Evolutionary conservation across 139 green algal genomes (phyloP).

Genomic region (Chlamydomonas asymmetrica): DNA sequence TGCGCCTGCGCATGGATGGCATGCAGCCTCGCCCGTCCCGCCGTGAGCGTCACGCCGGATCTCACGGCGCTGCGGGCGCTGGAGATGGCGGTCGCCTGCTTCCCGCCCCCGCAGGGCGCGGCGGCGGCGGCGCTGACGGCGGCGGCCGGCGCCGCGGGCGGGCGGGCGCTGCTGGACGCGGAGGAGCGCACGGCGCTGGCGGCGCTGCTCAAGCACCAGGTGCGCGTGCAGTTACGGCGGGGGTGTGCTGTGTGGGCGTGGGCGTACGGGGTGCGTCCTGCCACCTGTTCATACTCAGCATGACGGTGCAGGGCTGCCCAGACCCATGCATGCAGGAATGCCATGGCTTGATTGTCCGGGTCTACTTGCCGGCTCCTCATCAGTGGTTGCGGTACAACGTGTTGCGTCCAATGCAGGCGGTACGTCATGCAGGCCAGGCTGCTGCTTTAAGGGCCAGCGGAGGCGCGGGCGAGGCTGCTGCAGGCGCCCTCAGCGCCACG

Average conservation of each 20-base stretch:
- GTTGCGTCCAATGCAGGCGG: conserved; percentile 4
- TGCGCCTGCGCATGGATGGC: conserved; percentile 1
- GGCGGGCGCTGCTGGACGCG: background rate
- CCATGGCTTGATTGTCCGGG: no score
- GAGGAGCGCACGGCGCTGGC: conserved; percentile 35
- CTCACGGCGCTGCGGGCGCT: background rate
- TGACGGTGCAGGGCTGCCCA: no score
- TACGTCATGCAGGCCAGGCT: conserved; percentile 16
- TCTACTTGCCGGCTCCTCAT: no score
- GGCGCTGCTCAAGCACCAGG: conserved; percentile 45
- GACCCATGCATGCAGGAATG: no score
- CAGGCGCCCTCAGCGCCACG: no score
- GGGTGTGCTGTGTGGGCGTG: no score
- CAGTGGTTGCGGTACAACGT: no score
- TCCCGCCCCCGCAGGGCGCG: background rate
- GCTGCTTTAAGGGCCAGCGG: no score
- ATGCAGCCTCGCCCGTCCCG: background rate
- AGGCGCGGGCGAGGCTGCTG: no score
- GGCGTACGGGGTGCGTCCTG: no score
- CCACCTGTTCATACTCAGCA: no score
- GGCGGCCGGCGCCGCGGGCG: background rate
- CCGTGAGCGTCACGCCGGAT: background rate
- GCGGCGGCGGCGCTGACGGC: background rate
- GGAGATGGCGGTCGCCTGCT: conserved; percentile 14
- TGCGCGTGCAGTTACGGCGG: no score